phyloP scores from a whole-genome alignment of 768 basidiomycete species.

The Mycena chlorophos region DNA sequence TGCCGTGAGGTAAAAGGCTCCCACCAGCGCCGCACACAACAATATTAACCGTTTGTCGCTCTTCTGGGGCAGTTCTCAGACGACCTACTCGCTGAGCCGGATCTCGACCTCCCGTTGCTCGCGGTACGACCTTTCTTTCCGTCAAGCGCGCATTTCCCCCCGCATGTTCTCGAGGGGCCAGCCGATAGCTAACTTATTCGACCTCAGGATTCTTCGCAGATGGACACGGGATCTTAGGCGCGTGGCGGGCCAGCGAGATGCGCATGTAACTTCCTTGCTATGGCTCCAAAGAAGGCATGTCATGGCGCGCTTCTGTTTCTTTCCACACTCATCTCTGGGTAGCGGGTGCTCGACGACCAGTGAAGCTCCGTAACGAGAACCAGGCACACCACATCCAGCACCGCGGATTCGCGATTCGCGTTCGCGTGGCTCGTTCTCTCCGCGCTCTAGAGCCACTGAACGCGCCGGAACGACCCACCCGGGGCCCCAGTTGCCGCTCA shows the following conservation, averaged over 20 bases:
- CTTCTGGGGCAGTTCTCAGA: neutral
- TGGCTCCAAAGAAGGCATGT: neutral
- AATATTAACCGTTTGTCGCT: neutral
- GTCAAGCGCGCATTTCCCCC: slow-evolving; percentile 10
- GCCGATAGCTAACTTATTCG: slow-evolving; percentile 8
- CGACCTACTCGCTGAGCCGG: neutral
- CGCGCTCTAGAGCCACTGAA: slow-evolving; percentile 7
- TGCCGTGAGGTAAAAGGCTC: neutral
- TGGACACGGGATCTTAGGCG: neutral
- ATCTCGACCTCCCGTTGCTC: slow-evolving; percentile 4
- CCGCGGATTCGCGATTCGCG: neutral
- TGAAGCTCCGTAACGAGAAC: neutral
- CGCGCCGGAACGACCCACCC: slow-evolving; percentile 11
- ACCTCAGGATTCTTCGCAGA: slow-evolving; percentile 6
- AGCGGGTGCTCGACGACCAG: neutral
- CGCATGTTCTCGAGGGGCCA: slow-evolving; percentile 2
- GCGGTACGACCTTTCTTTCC: slow-evolving; percentile 4
- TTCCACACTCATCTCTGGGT: neutral
- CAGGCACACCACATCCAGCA: neutral
- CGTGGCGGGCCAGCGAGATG: neutral
- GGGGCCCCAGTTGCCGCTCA: slow-evolving; percentile 11
- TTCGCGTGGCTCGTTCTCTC: neutral
- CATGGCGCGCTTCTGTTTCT: neutral
- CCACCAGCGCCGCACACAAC: neutral
- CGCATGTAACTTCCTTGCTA: slow-evolving; percentile 3